These are phyloP conservation scores for Corniculantispora saksenae DNA, from an alignment of 2,329 filamentous ascomycete species.

Conservation along the genomic window DNA sequence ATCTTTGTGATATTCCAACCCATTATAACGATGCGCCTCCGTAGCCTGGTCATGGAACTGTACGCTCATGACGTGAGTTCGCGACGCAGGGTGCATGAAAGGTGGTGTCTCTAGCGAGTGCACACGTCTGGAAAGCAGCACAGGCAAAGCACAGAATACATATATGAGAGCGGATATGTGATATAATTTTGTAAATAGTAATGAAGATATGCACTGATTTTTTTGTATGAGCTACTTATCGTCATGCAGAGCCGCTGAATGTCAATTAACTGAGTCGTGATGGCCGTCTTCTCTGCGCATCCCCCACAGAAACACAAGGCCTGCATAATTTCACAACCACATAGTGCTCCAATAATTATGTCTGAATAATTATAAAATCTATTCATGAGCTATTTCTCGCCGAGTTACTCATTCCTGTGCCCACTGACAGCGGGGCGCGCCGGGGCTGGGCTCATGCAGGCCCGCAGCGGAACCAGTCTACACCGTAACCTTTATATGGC, in stretches of 20 bases:
- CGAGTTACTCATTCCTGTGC: neutral
- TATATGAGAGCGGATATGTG: neutral
- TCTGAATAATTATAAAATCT: neutral
- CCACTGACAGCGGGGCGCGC: conserved; percentile 9
- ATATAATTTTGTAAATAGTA: neutral
- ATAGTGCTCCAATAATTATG: neutral
- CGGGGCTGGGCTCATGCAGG: neutral
- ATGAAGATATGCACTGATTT: neutral
- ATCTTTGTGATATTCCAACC: neutral
- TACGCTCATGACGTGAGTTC: neutral
- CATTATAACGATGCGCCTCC: neutral
- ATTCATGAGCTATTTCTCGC: neutral
- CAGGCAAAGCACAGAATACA: conserved; percentile 1
- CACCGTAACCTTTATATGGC: conserved; percentile 8
- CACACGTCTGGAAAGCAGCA: conserved; percentile 15
- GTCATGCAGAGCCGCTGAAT: too few species aligned
- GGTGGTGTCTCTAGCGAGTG: neutral
- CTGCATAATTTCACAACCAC: neutral
- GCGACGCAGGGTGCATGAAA: neutral
- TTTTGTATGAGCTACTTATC: too few species aligned
- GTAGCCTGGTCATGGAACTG: neutral
- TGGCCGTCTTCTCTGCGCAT: too few species aligned
- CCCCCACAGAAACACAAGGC: neutral
- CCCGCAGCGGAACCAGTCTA: neutral
- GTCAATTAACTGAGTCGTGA: too few species aligned